These are phyloP conservation scores for Candida bentonensis DNA, from an alignment of 805 yeast species.

Conservation along the genomic window DNA sequence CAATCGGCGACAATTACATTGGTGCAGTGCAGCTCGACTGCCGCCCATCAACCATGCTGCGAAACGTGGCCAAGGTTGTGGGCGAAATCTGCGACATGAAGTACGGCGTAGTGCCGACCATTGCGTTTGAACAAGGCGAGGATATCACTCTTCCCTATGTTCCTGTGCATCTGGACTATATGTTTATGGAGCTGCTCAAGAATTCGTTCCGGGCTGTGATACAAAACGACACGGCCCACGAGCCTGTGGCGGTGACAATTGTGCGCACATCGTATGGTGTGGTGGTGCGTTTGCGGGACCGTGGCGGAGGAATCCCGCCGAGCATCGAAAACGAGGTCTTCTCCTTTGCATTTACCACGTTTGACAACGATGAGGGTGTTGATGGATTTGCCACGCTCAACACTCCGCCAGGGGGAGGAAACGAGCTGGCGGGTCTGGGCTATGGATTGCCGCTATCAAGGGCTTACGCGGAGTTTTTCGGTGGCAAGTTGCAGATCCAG, in stretches of 20 bases:
- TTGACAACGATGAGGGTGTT: conserved; percentile 42
- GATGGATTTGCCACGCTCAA: conserved; percentile 43
- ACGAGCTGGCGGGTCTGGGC: conserved; percentile 84
- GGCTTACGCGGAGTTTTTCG: conserved; percentile 61
- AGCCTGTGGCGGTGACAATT: conserved; percentile 36
- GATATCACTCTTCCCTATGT: conserved; percentile 65
- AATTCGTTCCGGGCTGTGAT: conserved; percentile 82
- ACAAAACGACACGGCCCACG: conserved; percentile 34
- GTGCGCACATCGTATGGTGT: conserved; percentile 34
- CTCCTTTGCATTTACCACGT: conserved; percentile 79
- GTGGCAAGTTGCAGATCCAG: conserved; percentile 55
- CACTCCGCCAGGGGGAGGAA: conserved; percentile 59
- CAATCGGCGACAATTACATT: conserved; percentile 30
- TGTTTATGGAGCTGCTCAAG: conserved; percentile 73
- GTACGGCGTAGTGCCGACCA: conserved; percentile 59
- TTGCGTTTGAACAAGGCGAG: conserved; percentile 42
- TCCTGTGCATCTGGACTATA: conserved; percentile 77
- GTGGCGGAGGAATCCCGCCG: conserved; percentile 79
- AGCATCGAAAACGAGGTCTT: conserved; percentile 53
- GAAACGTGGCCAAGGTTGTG: conserved; percentile 56
- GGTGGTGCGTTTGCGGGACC: conserved; percentile 68
- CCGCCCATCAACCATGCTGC: conserved; percentile 48
- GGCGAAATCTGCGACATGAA: conserved; percentile 73
- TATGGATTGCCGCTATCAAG: conserved; percentile 81
- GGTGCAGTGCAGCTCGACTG: conserved; percentile 59